phyloP scores from a whole-genome alignment of 805 yeast genomes.

The Ogataea paradorogensis region DNA sequence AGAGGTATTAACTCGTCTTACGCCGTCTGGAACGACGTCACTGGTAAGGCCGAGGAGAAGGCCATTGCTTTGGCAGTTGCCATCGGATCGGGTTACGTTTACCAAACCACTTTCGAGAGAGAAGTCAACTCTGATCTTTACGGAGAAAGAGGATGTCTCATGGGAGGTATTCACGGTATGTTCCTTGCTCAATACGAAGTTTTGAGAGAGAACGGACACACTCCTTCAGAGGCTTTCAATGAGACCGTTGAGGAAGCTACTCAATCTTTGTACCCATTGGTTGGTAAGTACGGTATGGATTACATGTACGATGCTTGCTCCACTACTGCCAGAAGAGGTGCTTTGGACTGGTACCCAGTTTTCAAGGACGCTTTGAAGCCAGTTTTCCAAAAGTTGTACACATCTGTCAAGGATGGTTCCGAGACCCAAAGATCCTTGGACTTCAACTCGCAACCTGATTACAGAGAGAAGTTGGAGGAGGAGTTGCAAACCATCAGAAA shows the following conservation, averaged over 20 bases:
- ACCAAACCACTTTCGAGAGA: conserved; percentile 98
- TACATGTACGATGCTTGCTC: conserved; percentile 99
- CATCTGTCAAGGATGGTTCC: conserved; percentile 90
- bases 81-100: conserved; percentile 99
- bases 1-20: conserved; percentile 99
- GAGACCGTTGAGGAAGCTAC: conserved; percentile 99
- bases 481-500: conserved; percentile 92
- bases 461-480: conserved; percentile 92
- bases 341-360: conserved; percentile 99
- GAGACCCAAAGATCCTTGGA: conserved; percentile 98
- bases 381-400: conserved; percentile 94
- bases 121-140: conserved; percentile 98
- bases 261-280: conserved; percentile 97
- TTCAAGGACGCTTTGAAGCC: conserved; percentile 99
- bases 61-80: conserved; percentile 98
- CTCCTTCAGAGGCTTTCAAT: conserved; percentile 99
- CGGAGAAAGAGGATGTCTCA: conserved; percentile 99
- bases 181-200: conserved; percentile 99
- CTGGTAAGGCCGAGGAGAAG: conserved; percentile 99
- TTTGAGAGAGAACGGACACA: conserved; percentile 98
- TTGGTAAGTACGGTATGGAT: conserved; percentile 99
- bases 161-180: conserved; percentile 99
- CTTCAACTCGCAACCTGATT: conserved; percentile 97
- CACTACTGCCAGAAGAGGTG: conserved; percentile 99
- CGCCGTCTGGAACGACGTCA: conserved; percentile 99